phyloP scores from a whole-genome alignment of 495 filamentous ascomycete species.

The Hypoxylon rickii region DNA sequence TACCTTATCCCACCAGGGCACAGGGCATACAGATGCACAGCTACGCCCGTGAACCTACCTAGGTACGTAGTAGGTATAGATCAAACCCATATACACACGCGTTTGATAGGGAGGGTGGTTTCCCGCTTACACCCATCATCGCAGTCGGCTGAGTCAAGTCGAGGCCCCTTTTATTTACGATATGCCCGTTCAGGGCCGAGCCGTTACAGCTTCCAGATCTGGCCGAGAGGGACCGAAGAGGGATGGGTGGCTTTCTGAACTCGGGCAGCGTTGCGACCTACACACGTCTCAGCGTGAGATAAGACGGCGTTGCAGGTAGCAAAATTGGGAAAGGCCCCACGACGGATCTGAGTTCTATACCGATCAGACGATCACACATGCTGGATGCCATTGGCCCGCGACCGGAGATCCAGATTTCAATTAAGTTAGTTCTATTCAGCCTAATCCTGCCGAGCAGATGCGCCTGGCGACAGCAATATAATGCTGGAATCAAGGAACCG shows the following conservation, averaged over 20 bases:
- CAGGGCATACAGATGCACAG: no score
- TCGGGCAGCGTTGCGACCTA: conserved; percentile 20
- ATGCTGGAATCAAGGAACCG: background rate
- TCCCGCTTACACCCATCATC: conserved; percentile 5
- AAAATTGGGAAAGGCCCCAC: conserved; percentile 33
- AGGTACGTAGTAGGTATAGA: background rate
- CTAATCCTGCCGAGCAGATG: conserved; percentile 19
- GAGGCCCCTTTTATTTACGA: background rate
- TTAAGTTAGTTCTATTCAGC: conserved; percentile 22
- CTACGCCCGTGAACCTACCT: no score
- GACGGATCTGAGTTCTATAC: conserved; percentile 31
- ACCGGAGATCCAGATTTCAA: conserved; percentile 27
- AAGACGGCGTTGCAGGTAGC: conserved; percentile 13
- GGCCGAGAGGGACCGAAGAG: conserved; percentile 5
- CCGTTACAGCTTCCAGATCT: conserved; percentile 28
- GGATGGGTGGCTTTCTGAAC: conserved; percentile 14
- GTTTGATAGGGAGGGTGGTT: background rate
- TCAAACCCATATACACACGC: conserved; percentile 4
- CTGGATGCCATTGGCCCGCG: conserved; percentile 29
- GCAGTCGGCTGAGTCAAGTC: conserved; percentile 18
- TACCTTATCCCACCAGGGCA: no score
- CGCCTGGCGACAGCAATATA: conserved; percentile 1
- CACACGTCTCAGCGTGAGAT: conserved; percentile 16
- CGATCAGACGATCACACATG: conserved; percentile 33
- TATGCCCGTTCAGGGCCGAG: conserved; percentile 13